These are phyloP conservation scores for Collybia sordida DNA, from an alignment of 768 basidiomycete genomes.

Conservation along the genomic window DNA sequence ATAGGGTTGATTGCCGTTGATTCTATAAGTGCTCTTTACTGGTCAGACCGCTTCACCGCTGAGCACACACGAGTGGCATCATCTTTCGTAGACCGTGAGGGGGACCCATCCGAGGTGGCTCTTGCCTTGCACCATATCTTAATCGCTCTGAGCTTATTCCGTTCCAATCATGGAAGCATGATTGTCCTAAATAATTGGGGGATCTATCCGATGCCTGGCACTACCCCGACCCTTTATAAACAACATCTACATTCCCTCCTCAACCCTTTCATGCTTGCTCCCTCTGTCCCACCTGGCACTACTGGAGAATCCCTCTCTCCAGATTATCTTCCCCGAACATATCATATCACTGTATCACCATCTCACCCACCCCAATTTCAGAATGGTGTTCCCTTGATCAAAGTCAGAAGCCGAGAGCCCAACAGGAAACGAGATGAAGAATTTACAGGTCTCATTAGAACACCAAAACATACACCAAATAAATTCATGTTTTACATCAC, in stretches of 20 bases:
- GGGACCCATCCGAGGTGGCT: constrained; percentile 3
- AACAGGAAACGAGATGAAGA: background rate
- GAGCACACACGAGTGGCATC: constrained; percentile 46
- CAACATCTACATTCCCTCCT: constrained; percentile 49
- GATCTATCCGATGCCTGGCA: constrained; percentile 21
- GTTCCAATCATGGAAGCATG: constrained; percentile 47
- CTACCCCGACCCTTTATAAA: constrained; percentile 30
- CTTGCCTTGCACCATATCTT: constrained; percentile 46
- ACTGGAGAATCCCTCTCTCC: background rate
- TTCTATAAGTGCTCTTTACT: constrained; percentile 75
- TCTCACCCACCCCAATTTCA: background rate
- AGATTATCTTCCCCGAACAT: constrained; percentile 11
- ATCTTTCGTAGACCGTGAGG: constrained; percentile 8
- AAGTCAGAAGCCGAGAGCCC: background rate
- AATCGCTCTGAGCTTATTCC: constrained; percentile 47
- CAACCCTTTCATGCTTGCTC: constrained; percentile 1
- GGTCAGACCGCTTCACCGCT: constrained; percentile 66
- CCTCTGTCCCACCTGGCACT: background rate
- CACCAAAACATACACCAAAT: background rate
- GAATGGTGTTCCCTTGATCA: background rate
- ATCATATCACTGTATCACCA: constrained; percentile 15
- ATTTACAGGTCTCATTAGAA: constrained; percentile 5
- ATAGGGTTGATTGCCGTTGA: constrained; percentile 73
- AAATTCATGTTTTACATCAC: constrained; percentile 10
- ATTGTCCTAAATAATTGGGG: constrained; percentile 66